Conservation (phyloP, 2,329 filamentous ascomycete species). For the Rhinocladiella mackenziei region DNA sequence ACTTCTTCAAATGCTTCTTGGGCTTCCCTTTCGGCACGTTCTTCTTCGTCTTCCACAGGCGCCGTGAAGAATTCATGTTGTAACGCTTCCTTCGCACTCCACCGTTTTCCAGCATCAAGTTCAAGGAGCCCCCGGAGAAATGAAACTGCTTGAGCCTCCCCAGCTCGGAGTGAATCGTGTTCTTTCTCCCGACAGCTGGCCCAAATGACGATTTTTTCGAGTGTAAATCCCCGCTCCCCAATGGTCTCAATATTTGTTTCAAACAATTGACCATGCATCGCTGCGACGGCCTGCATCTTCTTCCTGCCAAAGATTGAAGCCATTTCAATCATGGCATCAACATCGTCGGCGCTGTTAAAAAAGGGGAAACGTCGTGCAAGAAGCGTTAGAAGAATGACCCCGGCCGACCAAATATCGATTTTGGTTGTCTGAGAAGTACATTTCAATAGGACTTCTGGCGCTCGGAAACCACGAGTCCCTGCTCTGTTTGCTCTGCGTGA, state of each 20-base stretch:
- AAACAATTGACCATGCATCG: constrained; percentile 85
- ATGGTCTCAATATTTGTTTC: constrained; percentile 92
- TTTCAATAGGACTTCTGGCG: constrained; percentile 94
- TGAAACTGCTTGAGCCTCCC: constrained; percentile 44
- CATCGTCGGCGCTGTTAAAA: constrained; percentile 97
- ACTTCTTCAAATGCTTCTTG: constrained; percentile 19
- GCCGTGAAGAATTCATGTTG: constrained; percentile 44
- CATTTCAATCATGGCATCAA: constrained; percentile 96
- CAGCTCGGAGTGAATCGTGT: constrained; percentile 44
- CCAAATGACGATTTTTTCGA: constrained; percentile 95
- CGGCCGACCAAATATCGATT: constrained; percentile 95
- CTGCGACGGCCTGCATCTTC: constrained; percentile 76
- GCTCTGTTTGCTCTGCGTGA: constrained; percentile 90
- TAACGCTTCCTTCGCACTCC: constrained; percentile 42
- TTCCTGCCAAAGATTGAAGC: constrained; percentile 86
- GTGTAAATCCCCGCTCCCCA: constrained; percentile 74
- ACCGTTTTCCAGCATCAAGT: constrained; percentile 41
- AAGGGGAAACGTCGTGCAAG: constrained; percentile 91
- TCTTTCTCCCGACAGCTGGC: constrained; percentile 72
- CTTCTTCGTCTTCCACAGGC: constrained; percentile 34
- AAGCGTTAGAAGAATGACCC: constrained; percentile 95
- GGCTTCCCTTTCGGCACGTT: constrained; percentile 25
- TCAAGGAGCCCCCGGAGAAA: constrained; percentile 44
- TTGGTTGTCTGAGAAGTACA: constrained; percentile 91
- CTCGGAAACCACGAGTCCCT: constrained; percentile 90